Percentiles rank a stretch among this genome's conserved stretches.
These are phyloP conservation scores for Diaporthe ilicicola DNA, from an alignment of 2,329 filamentous ascomycete species.

Conservation along the genomic window DNA sequence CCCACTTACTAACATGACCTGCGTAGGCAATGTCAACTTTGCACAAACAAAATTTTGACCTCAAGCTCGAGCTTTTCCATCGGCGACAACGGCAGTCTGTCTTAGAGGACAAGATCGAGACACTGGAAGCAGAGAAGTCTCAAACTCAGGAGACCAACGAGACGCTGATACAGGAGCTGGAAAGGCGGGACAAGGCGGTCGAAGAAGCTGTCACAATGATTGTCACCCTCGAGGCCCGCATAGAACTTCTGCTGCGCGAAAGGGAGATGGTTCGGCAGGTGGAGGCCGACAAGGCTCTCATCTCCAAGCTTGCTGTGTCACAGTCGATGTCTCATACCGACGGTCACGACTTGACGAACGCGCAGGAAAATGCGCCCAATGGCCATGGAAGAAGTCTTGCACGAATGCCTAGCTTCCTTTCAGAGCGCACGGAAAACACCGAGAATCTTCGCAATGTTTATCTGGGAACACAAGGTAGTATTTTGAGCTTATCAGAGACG, in stretches of 20 bases:
- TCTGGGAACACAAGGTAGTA: constrained; percentile 57
- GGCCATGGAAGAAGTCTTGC: constrained; percentile 48
- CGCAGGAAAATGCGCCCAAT: constrained; percentile 16
- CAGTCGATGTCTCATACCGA: constrained; percentile 41
- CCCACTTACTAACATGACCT: not conserved
- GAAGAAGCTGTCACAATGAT: constrained; percentile 77
- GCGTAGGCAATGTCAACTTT: constrained; percentile 69
- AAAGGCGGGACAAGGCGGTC: constrained; percentile 74
- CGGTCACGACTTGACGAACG: constrained; percentile 26
- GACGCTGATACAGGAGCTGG: constrained; percentile 62
- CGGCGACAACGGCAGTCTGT: constrained; percentile 69
- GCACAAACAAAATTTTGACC: constrained; percentile 80
- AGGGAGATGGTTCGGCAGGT: constrained; percentile 61
- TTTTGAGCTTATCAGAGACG: constrained; percentile 58
- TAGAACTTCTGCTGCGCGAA: constrained; percentile 63
- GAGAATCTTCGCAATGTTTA: constrained; percentile 70
- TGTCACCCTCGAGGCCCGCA: constrained; percentile 67
- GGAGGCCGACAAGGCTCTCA: constrained; percentile 51
- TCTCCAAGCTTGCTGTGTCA: constrained; percentile 39
- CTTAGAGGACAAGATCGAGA: constrained; percentile 66
- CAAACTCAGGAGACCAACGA: constrained; percentile 67
- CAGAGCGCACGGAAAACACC: constrained; percentile 65
- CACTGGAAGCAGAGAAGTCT: constrained; percentile 60
- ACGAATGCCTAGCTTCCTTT: constrained; percentile 72
- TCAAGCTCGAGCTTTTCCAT: constrained; percentile 78